Percentiles rank a stretch among this genome's conserved stretches.
These are phyloP conservation scores for Akanthomyces uredinophilus DNA, from an alignment of 2,329 filamentous ascomycete genomes.

Conservation along the genomic window DNA sequence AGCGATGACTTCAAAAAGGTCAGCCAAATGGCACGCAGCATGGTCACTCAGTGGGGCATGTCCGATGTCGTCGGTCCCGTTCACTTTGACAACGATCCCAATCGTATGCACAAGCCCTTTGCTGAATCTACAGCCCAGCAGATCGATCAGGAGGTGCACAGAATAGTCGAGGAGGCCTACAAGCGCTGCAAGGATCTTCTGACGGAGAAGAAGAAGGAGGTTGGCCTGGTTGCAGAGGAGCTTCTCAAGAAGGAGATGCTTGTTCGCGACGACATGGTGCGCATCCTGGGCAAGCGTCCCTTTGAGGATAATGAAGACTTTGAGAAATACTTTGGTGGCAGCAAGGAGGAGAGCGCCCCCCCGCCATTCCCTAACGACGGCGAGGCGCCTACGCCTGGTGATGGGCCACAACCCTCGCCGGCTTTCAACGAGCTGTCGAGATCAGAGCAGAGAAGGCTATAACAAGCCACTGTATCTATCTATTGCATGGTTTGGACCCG, in stretches of 20 bases:
- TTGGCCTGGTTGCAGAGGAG: slow-evolving; percentile 89
- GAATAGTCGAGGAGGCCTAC: slow-evolving; percentile 90
- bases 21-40: slow-evolving; percentile 87
- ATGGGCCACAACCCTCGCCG: slow-evolving; percentile 33
- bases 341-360: slow-evolving; percentile 51
- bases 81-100: slow-evolving; percentile 80
- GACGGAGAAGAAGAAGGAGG: slow-evolving; percentile 77
- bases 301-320: slow-evolving; percentile 85
- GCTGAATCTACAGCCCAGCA: slow-evolving; percentile 87
- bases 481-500: not conserved
- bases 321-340: slow-evolving; percentile 81
- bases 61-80: slow-evolving; percentile 88
- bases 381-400: slow-evolving; percentile 30
- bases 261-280: slow-evolving; percentile 84
- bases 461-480: not conserved
- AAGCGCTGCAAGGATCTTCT: slow-evolving; percentile 82
- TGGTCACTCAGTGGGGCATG: slow-evolving; percentile 99
- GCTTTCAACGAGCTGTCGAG: slow-evolving; percentile 31
- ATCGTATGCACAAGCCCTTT: slow-evolving; percentile 88
- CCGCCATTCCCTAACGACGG: slow-evolving; percentile 47
- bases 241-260: slow-evolving; percentile 88
- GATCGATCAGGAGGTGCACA: slow-evolving; percentile 86
- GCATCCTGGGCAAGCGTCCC: slow-evolving; percentile 76
- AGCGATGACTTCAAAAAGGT: slow-evolving; percentile 99
- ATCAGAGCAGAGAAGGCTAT: slow-evolving; percentile 9